Evolutionary conservation across 2,329 filamentous ascomycete genomes (phyloP).

Genomic region (Diaporthe citriasiana): DNA sequence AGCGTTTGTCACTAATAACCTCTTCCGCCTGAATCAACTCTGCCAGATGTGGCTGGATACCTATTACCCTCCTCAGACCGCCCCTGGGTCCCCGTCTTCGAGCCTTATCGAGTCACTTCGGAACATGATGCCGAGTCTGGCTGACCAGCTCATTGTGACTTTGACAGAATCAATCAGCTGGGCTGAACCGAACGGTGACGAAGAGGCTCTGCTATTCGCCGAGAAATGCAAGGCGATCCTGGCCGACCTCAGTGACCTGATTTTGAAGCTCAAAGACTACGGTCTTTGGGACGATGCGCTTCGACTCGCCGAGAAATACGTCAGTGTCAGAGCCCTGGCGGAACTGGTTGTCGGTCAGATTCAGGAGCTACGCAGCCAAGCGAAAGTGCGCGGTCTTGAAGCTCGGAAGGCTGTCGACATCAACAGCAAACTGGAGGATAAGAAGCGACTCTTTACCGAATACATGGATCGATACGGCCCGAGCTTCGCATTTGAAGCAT

Average conservation of each 20-base stretch:
- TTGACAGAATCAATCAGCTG: slow-evolving; percentile 68
- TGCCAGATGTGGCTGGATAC: slow-evolving; percentile 68
- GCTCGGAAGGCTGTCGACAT: slow-evolving; percentile 56
- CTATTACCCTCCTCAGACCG: slow-evolving; percentile 52
- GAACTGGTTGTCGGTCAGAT: slow-evolving; percentile 69
- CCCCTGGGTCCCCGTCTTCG: slow-evolving; percentile 51
- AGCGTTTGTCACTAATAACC: slow-evolving; percentile 71
- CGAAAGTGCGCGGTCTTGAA: slow-evolving; percentile 51
- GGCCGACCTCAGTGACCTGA: slow-evolving; percentile 54
- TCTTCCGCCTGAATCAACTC: slow-evolving; percentile 72
- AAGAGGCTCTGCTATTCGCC: slow-evolving; percentile 63
- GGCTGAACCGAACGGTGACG: slow-evolving; percentile 61
- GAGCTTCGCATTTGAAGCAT: slow-evolving; percentile 81
- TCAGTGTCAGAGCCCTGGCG: slow-evolving; percentile 68
- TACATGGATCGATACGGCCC: slow-evolving; percentile 76
- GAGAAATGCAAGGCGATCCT: slow-evolving; percentile 59
- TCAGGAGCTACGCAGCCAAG: slow-evolving; percentile 56
- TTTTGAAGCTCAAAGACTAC: slow-evolving; percentile 66
- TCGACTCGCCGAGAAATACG: slow-evolving; percentile 70
- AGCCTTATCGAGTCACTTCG: slow-evolving; percentile 61
- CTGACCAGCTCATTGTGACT: slow-evolving; percentile 68
- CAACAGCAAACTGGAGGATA: slow-evolving; percentile 60
- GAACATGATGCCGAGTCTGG: slow-evolving; percentile 64
- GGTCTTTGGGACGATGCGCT: slow-evolving; percentile 71
- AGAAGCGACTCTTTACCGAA: slow-evolving; percentile 61